These are phyloP conservation scores for Candida dajiaensis DNA, from an alignment of 805 yeast species.

Conservation along the genomic window DNA sequence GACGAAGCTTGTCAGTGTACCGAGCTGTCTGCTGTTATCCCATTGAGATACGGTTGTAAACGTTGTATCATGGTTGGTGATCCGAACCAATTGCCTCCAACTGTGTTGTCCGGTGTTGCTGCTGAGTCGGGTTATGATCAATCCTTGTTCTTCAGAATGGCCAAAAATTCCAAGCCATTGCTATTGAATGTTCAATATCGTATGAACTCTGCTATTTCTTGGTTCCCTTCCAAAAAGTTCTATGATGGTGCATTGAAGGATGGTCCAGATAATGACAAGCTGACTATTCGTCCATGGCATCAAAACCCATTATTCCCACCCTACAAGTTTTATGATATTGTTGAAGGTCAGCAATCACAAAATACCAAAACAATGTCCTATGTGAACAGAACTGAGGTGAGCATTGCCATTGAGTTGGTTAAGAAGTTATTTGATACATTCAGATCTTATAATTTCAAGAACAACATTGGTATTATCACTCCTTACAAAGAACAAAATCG, in stretches of 20 bases:
- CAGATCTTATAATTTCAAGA: constrained; percentile 48
- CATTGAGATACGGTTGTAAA: constrained; percentile 83
- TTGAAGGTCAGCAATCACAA: constrained; percentile 58
- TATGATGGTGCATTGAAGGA: constrained; percentile 68
- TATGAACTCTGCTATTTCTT: constrained; percentile 92
- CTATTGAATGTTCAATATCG: constrained; percentile 89
- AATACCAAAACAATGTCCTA: constrained; percentile 63
- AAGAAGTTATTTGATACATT: constrained; percentile 42
- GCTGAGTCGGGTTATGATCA: constrained; percentile 78
- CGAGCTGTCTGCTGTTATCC: constrained; percentile 86
- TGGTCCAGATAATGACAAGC: constrained; percentile 64
- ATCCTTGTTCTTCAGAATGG: constrained; percentile 92
- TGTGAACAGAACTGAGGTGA: constrained; percentile 66
- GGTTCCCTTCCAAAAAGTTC: constrained; percentile 81
- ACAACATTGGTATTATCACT: constrained; percentile 83
- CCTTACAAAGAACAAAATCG: constrained; percentile 89
- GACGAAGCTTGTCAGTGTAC: constrained; percentile 99
- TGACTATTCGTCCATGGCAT: constrained; percentile 77
- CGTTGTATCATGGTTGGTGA: constrained; percentile 97
- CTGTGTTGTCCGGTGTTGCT: constrained; percentile 87
- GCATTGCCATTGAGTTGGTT: constrained; percentile 63
- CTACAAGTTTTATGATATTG: constrained; percentile 69
- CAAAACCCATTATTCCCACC: constrained; percentile 50
- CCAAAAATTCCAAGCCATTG: constrained; percentile 52
- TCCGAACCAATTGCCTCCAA: constrained; percentile 96